Conservation (phyloP, 1,139 yeast species). For the Taiozyma sp. region DNA sequence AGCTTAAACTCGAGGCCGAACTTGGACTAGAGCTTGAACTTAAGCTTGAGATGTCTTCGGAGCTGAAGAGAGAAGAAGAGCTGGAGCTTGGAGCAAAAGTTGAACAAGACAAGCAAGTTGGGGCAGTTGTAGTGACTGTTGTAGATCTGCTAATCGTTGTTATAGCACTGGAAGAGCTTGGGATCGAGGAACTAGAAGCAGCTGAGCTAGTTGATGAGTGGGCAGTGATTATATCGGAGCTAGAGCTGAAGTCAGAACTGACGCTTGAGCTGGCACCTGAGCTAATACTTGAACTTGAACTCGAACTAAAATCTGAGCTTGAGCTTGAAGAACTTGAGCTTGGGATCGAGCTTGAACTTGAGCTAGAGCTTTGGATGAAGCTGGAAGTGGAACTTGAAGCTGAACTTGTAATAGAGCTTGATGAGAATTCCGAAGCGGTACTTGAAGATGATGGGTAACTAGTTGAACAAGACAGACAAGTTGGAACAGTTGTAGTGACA, state of each 20-base stretch:
- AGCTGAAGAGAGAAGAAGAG: not conserved
- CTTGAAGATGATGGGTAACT: not conserved
- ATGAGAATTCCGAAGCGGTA: not conserved
- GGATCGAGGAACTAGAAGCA: not conserved
- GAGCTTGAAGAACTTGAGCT: no score
- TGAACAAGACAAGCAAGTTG: not conserved
- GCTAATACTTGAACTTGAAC: no score
- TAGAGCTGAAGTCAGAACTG: no score
- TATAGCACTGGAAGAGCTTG: not conserved
- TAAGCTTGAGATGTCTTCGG: not conserved
- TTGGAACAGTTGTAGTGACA: not conserved
- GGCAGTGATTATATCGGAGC: no score
- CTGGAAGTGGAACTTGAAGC: not conserved
- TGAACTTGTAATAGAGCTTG: not conserved
- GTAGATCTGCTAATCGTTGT: not conserved
- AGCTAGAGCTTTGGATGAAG: not conserved
- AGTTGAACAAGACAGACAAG: not conserved
- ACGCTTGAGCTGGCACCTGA: no score
- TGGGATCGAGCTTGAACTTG: no score
- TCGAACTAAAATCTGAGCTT: no score
- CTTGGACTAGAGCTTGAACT: conserved; percentile 1
- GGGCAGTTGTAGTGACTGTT: not conserved
- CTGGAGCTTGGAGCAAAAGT: not conserved
- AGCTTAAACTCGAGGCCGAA: not conserved
- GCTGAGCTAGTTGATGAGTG: no score